These are phyloP conservation scores for Cryptococcus sp. DNA, from an alignment of 1,284 basidiomycete genomes.

Conservation along the genomic window DNA sequence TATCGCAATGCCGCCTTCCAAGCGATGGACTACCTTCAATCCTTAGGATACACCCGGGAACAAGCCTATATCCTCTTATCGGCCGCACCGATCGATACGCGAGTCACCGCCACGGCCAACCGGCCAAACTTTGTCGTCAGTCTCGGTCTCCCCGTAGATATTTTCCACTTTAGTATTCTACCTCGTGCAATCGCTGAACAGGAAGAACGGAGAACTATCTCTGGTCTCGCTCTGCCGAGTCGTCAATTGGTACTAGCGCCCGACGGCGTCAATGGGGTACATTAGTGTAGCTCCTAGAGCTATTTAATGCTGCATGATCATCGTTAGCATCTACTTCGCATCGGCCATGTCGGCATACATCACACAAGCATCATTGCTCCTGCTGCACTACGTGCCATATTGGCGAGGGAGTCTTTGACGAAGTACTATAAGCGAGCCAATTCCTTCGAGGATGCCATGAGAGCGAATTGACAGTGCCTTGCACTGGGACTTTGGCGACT, in stretches of 20 bases:
- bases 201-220: conserved; percentile 3
- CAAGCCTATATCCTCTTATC: conserved; percentile 74
- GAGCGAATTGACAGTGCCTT: conserved; percentile 31
- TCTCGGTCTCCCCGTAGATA: conserved; percentile 31
- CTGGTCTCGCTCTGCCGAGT: conserved; percentile 9
- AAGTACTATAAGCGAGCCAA: conserved; percentile 40
- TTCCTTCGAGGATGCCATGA: conserved; percentile 42
- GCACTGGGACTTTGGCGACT: conserved; percentile 31
- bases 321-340: too few relatives aligned
- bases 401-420: conserved; percentile 22
- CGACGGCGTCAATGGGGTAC: too few relatives aligned
- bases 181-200: conserved; percentile 5
- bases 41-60: conserved; percentile 54
- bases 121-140: conserved; percentile 33
- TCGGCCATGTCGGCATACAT: too few relatives aligned
- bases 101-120: conserved; percentile 35
- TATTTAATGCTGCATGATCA: too few relatives aligned
- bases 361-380: conserved; percentile 21
- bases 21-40: conserved; percentile 67
- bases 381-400: conserved; percentile 40
- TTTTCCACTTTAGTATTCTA: conserved; percentile 36
- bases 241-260: too few relatives aligned
- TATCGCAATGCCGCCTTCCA: conserved; percentile 78
- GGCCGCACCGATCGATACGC: conserved; percentile 67
- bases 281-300: too few relatives aligned